Evolutionary conservation across 441 rosid genomes (phyloP), one percentile per base, ranked within the genome.

Genomic region (Gossypium gossypioides): DNA sequence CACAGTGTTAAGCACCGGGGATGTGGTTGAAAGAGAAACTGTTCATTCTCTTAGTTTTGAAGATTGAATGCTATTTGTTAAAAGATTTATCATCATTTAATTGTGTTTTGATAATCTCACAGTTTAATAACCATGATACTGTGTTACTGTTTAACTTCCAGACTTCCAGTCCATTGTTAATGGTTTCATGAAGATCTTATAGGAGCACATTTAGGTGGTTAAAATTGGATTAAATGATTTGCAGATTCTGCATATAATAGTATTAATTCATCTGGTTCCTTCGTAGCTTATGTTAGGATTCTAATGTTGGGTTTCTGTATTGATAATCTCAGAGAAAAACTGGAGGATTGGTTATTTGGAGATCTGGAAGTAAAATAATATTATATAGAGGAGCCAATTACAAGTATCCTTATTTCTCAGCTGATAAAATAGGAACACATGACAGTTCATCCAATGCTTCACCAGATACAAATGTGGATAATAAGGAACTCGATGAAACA

Each of bases 301-400:
- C 74, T 75, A 68, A 75, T 75, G 68, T 68, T 80, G 16, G 58
- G 12, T 73, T 72, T 77, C 72, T 34, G 50, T 27, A 42, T 63
- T 69, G 61, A 57, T 21, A 57, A 71, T 84, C 68, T 75, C 88
- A 92, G 98, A 87, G 87, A 29, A 95, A 89, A 84, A 95, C 98
- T 24, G 97, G 99, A 68, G 99, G 98, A 48, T 61, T 92, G 82
- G 99, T 92, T 57, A 88, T 95, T 71, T 92, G 98, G 99, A 86
- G 99, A 77, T 82, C 93, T 25, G 99, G 99, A 76, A 80, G 88
- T 82, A 92, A 87, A 77, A 82, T 95, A 72, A 79, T 91, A 71
- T 81, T 95, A 80, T 92, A 92, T 71, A 91, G 98, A 75, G 99
- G 99, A 3, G 80, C 75, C 2, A 79, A 92, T 76, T 95, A 95